Evolutionary conservation across 139 green algal species (phyloP).

Genomic region (Chlamydomonas schloesseri): DNA sequence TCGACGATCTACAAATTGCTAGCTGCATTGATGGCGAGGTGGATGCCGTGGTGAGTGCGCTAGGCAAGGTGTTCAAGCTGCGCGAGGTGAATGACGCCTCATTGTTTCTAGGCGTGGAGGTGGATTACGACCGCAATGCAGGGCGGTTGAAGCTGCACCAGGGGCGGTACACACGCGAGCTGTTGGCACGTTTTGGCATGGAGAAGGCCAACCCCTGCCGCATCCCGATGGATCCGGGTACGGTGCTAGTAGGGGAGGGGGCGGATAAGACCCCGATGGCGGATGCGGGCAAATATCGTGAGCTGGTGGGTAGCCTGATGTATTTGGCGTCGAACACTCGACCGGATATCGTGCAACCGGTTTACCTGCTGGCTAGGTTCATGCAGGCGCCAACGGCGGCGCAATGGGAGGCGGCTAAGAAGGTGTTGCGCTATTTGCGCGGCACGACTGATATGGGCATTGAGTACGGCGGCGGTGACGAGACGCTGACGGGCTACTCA

Average conservation of each 20-base stretch:
- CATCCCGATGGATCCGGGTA: not conserved
- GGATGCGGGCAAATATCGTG: not conserved
- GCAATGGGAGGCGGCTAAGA: constrained; percentile 57
- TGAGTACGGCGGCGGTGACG: not conserved
- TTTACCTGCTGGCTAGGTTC: constrained; percentile 22
- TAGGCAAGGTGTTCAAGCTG: not conserved
- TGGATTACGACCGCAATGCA: not conserved
- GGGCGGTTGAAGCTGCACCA: not conserved
- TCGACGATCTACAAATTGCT: constrained; percentile 55
- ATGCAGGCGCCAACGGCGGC: not conserved
- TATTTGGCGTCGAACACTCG: constrained; percentile 51
- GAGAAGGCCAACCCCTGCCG: not conserved
- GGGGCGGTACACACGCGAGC: not conserved
- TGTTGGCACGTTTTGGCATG: not conserved
- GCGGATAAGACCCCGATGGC: too few relatives aligned
- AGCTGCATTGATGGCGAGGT: not conserved
- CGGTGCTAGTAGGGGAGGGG: constrained; percentile 1
- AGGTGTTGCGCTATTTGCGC: constrained; percentile 45
- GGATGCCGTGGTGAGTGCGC: not conserved
- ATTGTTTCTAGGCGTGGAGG: constrained; percentile 39
- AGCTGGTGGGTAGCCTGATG: constrained; percentile 50
- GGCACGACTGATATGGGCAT: constrained; percentile 39
- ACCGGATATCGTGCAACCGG: constrained; percentile 55
- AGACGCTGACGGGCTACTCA: not conserved
- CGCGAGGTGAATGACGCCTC: not conserved